phyloP scores from a whole-genome alignment of 352 stramenopile species.

The Globisporangium perplexum region DNA sequence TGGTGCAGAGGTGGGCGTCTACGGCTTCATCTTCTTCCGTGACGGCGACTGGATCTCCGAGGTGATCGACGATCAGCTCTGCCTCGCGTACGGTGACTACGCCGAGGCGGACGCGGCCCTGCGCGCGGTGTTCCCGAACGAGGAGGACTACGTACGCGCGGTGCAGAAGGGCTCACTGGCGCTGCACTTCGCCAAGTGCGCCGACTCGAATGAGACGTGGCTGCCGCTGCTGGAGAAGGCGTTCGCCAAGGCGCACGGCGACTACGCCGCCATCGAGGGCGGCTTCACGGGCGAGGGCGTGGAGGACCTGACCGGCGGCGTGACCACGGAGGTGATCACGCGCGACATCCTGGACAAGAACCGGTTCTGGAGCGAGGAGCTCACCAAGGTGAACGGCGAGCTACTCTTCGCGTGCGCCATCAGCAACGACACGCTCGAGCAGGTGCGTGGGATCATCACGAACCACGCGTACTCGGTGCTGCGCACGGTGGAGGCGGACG shows the following conservation, averaged over 20 bases:
- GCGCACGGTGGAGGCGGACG: conserved; percentile 29
- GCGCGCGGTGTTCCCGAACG: conserved; percentile 17
- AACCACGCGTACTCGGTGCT: conserved; percentile 59
- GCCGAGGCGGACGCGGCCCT: conserved; percentile 14
- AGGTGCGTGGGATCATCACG: conserved; percentile 30
- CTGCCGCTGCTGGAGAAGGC: conserved; percentile 84
- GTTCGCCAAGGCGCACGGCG: conserved; percentile 75
- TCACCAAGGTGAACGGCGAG: conserved; percentile 32
- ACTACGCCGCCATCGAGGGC: conserved; percentile 60
- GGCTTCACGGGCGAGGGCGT: conserved; percentile 44
- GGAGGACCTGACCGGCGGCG: conserved; percentile 36
- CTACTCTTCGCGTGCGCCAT: conserved; percentile 31
- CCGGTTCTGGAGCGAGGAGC: conserved; percentile 29
- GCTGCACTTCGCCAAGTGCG: conserved; percentile 33
- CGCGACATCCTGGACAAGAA: conserved; percentile 31
- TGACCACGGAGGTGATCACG: conserved; percentile 28
- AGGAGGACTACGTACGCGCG: conserved; percentile 20
- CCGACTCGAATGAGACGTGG: conserved; percentile 70
- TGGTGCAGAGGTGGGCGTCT: conserved; percentile 28
- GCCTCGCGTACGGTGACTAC: conserved; percentile 23
- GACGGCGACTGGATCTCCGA: conserved; percentile 43
- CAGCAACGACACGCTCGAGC: conserved; percentile 5
- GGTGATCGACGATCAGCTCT: conserved; percentile 41
- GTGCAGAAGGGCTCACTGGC: conserved; percentile 30
- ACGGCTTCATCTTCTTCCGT: conserved; percentile 49